Conservation (phyloP, 169 alveolate species). For the Ophryocystis elektroscirrha region DNA sequence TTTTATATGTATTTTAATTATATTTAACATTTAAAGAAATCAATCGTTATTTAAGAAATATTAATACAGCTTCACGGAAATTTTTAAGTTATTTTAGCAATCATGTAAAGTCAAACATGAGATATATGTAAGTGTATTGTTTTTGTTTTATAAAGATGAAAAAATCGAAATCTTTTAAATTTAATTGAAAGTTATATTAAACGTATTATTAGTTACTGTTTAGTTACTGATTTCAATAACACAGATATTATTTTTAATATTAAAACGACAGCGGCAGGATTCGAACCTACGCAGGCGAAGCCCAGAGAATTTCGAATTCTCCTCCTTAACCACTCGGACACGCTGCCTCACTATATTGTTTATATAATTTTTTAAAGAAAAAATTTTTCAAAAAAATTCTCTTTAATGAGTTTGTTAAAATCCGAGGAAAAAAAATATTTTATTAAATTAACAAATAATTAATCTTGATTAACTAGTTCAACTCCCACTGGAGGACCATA, state of each 20-base stretch:
- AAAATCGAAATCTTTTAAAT: background rate
- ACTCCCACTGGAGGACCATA: slow-evolving; percentile 63
- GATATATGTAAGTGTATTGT: background rate
- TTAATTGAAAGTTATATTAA: background rate
- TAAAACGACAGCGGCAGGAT: background rate
- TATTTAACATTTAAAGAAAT: background rate
- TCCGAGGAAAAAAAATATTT: too few relatives aligned
- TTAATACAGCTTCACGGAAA: background rate
- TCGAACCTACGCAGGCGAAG: slow-evolving; percentile 1
- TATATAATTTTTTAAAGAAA: too few relatives aligned
- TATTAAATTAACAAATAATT: too few relatives aligned
- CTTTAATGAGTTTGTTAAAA: too few relatives aligned
- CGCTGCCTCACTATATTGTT: too few relatives aligned
- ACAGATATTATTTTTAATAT: background rate
- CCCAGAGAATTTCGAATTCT: background rate
- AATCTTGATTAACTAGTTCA: too few relatives aligned
- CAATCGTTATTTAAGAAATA: background rate
- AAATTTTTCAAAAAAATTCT: too few relatives aligned
- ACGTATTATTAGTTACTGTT: background rate
- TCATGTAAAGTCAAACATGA: background rate
- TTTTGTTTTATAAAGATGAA: background rate
- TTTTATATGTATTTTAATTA: background rate
- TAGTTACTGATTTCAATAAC: background rate
- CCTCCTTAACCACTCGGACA: slow-evolving; percentile 1
- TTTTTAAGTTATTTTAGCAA: background rate